Conservation (phyloP, 305 asterid species). For the Rubia tinctorum region DNA sequence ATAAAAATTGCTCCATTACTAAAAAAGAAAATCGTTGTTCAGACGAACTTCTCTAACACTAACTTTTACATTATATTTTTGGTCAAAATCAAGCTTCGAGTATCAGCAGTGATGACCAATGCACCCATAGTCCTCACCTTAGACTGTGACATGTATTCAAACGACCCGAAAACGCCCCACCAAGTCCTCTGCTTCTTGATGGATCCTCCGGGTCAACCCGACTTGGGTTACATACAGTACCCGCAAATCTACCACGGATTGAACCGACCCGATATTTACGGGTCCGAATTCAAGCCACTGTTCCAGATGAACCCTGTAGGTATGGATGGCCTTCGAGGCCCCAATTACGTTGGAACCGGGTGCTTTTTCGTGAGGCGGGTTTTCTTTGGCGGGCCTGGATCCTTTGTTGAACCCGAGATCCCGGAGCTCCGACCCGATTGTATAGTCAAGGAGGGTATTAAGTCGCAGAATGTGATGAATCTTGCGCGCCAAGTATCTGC, state of each 20-base stretch:
- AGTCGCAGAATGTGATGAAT: slow-evolving; percentile 20
- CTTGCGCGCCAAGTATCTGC: slow-evolving; percentile 52
- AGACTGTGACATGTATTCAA: slow-evolving; percentile 90
- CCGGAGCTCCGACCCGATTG: slow-evolving; percentile 47
- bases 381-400: slow-evolving; percentile 57
- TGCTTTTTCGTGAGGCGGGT: slow-evolving; percentile 63
- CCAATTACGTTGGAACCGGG: slow-evolving; percentile 70
- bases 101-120: slow-evolving; percentile 66
- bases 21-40: too few relatives aligned
- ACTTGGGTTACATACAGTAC: slow-evolving; percentile 57
- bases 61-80: neutral
- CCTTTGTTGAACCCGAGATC: slow-evolving; percentile 35
- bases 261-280: slow-evolving; percentile 65
- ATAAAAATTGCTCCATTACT: too few relatives aligned
- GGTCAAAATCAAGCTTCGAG: slow-evolving; percentile 51
- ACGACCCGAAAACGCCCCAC: slow-evolving; percentile 61
- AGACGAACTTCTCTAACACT: too few relatives aligned
- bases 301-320: slow-evolving; percentile 51
- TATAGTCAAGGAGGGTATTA: slow-evolving; percentile 36
- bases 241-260: slow-evolving; percentile 77
- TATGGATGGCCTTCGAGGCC: slow-evolving; percentile 69
- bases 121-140: slow-evolving; percentile 64
- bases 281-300: slow-evolving; percentile 45
- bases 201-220: slow-evolving; percentile 36
- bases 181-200: slow-evolving; percentile 44